phyloP scores from a whole-genome alignment of 768 basidiomycete genomes.

The Auricularia sp. region DNA sequence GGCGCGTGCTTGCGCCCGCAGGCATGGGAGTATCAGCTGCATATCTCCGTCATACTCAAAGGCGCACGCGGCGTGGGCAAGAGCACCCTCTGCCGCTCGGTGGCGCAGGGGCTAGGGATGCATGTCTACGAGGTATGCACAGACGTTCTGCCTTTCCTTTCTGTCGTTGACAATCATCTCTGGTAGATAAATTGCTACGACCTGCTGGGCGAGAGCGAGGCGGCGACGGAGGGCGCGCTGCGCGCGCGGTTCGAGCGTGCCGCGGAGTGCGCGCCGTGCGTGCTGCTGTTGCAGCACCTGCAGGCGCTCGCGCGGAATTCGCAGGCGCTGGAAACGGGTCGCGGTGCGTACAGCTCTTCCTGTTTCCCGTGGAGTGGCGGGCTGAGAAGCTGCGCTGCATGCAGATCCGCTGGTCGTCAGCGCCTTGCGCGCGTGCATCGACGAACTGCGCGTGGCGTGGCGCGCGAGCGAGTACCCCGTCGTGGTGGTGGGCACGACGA shows the following conservation, averaged over 20 bases:
- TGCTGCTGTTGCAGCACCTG: slow-evolving; percentile 68
- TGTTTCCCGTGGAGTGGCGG: too few species aligned
- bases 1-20: slow-evolving; percentile 49
- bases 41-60: slow-evolving; percentile 64
- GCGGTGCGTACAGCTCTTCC: slow-evolving; percentile 37
- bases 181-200: slow-evolving; percentile 78
- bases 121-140: slow-evolving; percentile 7
- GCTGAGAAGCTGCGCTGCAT: not conserved
- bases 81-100: slow-evolving; percentile 41
- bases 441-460: slow-evolving; percentile 46
- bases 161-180: not conserved
- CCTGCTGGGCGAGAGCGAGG: slow-evolving; percentile 65
- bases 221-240: slow-evolving; percentile 64
- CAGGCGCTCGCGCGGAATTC: slow-evolving; percentile 70
- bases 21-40: slow-evolving; percentile 51
- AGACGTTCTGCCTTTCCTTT: not conserved
- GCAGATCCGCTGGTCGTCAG: slow-evolving; percentile 50
- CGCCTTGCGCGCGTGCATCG: slow-evolving; percentile 54
- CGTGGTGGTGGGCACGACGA: slow-evolving; percentile 64
- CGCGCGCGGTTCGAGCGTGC: slow-evolving; percentile 71
- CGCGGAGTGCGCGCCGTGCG: slow-evolving; percentile 67
- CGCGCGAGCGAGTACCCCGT: slow-evolving; percentile 58
- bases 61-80: slow-evolving; percentile 81
- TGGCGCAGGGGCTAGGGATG: slow-evolving; percentile 17
- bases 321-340: slow-evolving; percentile 52